Conservation (phyloP, 139 green algal species). For the Zygnema cylindricum region DNA sequence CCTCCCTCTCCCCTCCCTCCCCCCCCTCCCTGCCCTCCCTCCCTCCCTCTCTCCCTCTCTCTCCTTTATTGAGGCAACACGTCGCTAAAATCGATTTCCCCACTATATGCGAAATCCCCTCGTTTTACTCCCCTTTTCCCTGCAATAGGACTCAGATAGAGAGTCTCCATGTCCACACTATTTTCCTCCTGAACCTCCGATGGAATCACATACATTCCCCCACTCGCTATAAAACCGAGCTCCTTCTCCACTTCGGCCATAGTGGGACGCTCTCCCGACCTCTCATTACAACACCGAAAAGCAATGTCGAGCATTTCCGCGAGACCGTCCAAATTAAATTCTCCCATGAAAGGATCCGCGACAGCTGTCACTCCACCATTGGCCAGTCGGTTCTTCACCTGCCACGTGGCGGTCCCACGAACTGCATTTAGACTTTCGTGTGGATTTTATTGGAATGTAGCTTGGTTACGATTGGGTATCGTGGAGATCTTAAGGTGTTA, state of each 20-base stretch:
- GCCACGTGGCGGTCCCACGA: background rate
- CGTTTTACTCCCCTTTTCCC: background rate
- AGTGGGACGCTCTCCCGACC: background rate
- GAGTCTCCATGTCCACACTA: no score
- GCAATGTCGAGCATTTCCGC: background rate
- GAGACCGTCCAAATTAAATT: background rate
- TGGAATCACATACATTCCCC: background rate
- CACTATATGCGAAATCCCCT: background rate
- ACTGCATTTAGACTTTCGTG: background rate
- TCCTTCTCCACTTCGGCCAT: conserved; percentile 26
- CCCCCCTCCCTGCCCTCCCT: background rate
- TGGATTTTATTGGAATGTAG: no score
- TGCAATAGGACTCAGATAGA: background rate
- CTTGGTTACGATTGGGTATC: no score
- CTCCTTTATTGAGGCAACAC: background rate
- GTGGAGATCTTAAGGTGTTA: no score
- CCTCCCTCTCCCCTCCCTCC: background rate
- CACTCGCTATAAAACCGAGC: background rate
- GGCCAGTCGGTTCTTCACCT: background rate
- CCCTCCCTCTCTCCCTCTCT: background rate
- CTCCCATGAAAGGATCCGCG: conserved; percentile 5
- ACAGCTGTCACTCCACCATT: background rate
- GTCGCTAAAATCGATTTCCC: background rate
- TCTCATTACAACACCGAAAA: background rate
- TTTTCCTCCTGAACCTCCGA: background rate